Evolutionary conservation across 441 rosid genomes (phyloP), one percentile per base, ranked within the genome.

Genomic region (Syzygium malaccense): DNA sequence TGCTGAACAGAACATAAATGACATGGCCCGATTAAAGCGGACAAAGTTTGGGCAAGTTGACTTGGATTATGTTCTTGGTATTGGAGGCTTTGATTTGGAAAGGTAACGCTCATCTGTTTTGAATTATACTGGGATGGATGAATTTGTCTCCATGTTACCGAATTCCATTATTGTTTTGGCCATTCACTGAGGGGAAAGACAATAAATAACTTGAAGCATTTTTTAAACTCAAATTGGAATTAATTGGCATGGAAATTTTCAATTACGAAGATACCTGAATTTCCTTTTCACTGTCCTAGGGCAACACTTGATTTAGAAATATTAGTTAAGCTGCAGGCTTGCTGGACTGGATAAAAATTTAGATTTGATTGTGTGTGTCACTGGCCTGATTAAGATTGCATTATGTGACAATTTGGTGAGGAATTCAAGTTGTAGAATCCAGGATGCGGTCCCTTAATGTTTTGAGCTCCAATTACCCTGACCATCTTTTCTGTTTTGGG

Each of bases 11-110:
- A 93, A 91, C 88, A 96, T 97, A 64, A 98, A 97, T 89, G 87
- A 92, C 85, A 95, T 97, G 98, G 99, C 99, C 89, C 91, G 93
- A 91, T 87, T 97, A 95, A 95, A 94, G 86, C 92, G 88, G 84
- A 96, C 99, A 62, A 93, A 94, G 88, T 96, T 91, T 89, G 99
- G 99, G 90, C 94, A 96, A 86, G 98, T 97, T 91, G 96, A 98
- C 95, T 93, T 98, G 94, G 98, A 97, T 87, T 97, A 96, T 92
- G 98, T 97, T 92, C 98, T 98, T 92, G 99, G 99, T 62, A 95
- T 97, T 92, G 98, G 99, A 88, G 99, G 99, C 90, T 98, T 97
- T 93, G 99, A 98, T 93, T 92, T 98, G 90, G 99, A 97, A 93
- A 95, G 99, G 99, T 98, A 88, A 88, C 48, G 15, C 48, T 86